Evolutionary conservation across 306 rosid species (phyloP), one percentile per base, ranked within the genome.

Genomic region (Fragaria vesca): DNA sequence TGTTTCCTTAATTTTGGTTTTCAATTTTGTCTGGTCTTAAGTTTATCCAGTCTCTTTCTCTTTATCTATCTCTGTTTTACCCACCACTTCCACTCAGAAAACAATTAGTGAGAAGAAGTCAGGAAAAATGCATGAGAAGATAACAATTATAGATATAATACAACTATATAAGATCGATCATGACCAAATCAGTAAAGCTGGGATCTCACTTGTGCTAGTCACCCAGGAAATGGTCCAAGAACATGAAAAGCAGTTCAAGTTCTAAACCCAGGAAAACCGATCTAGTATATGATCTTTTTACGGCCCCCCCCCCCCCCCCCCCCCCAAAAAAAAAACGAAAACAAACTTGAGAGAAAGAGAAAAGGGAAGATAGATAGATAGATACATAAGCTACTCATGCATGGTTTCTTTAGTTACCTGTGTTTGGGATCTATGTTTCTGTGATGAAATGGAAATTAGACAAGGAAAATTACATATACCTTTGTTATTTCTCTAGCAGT

Each of bases 1-100:
- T 78, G 81, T 21, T 79, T 81, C 88, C 76, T 34, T 60, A 72
- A 75, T 82, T 62, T 69, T 40, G 67, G 67, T 82, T 86, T 74
- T 81, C 69, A 77, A 18, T 52, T 77, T 75, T 83, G 36, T 82
- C 81, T 81, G 57, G 66, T 77, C 66, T 51, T 61, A 75, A 62
- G 17, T 75, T 15, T 68, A 42, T 43, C 30, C 83, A 69, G 40
- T 77, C 58, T 74, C 58, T 54, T 57, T 71, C 58, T 77, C 3
- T 81, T 42, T 60, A 72, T 47, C 32, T 74, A 80, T 80, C 78
- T 55, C 68, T 68, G 55, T 50, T 60, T 38, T 38, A 13, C 46
- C 60, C 40, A 54, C 54, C 74, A n/a, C 66, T 57, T 40, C 50
- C 72, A 69, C 81, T 38, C 26, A 70, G 57, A n/a, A 34, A 26